Evolutionary conservation across 202 grass and related monocot genomes (phyloP).

Genomic region (Carex sylvatica): DNA sequence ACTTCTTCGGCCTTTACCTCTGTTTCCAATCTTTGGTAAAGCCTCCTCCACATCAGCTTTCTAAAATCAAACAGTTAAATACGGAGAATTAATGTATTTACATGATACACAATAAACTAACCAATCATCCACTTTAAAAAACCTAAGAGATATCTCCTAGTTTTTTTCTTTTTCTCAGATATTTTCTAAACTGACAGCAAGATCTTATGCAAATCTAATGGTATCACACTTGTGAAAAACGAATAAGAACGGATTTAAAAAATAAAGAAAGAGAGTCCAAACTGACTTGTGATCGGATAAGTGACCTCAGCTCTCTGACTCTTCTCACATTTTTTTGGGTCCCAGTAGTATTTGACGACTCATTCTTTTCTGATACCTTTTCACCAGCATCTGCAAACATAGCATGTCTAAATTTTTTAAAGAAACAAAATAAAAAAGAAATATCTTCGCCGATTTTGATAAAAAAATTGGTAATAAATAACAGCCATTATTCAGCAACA

Average conservation of each 20-base stretch:
- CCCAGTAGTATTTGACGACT: not conserved
- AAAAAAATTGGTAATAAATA: not conserved
- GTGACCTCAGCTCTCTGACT: constrained; percentile 2
- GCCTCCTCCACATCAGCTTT: not conserved
- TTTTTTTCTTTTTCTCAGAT: not conserved
- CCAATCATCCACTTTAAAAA: not conserved
- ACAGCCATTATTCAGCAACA: not conserved
- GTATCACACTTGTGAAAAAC: not conserved
- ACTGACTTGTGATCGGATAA: constrained; percentile 13
- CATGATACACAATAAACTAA: not conserved
- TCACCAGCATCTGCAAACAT: constrained; percentile 3
- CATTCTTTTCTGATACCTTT: not conserved
- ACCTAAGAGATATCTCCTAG: not conserved
- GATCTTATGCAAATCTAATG: not conserved
- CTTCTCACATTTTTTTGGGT: not conserved
- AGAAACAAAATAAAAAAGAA: not conserved
- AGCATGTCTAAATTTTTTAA: not conserved
- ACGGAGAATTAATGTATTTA: not conserved
- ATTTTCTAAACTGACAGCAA: not conserved
- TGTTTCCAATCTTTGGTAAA: constrained; percentile 15
- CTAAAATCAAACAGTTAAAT: not conserved
- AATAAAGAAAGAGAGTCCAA: not conserved
- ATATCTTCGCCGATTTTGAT: not conserved
- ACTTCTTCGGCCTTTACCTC: not conserved
- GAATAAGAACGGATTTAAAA: not conserved